Conservation (phyloP, 2,329 filamentous ascomycete genomes). For the Colletotrichum sp. region DNA sequence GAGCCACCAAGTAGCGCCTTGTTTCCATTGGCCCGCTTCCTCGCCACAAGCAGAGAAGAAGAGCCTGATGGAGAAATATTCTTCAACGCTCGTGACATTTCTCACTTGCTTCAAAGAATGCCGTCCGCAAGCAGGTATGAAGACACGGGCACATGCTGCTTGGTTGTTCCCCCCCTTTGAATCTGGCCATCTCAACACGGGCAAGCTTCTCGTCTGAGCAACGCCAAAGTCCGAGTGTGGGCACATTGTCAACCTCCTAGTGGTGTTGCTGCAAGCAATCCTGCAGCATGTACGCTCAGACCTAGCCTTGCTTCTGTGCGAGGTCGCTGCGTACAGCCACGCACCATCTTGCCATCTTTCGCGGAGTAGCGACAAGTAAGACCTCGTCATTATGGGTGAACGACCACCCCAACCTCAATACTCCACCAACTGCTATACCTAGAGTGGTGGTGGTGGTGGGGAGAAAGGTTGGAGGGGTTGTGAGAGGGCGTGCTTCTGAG, state of each 20-base stretch:
- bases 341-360: background rate
- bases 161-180: background rate
- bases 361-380: background rate
- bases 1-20: background rate
- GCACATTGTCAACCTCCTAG: background rate
- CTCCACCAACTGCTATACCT: background rate
- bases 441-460: background rate
- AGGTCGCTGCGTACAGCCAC: background rate
- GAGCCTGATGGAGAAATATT: background rate
- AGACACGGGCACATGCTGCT: background rate
- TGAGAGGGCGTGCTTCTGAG: background rate
- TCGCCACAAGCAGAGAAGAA: background rate
- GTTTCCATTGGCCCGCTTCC: background rate
- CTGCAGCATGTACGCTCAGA: slow-evolving; percentile 24
- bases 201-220: background rate
- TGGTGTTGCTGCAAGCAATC: slow-evolving; percentile 17
- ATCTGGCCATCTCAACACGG: background rate
- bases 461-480: background rate
- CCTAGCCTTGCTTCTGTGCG: slow-evolving; percentile 11
- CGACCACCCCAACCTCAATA: background rate
- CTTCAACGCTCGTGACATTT: background rate
- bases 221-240: background rate
- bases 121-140: background rate
- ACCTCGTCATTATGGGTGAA: slow-evolving; percentile 2
- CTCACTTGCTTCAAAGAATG: background rate